Evolutionary conservation across 257 asterid genomes (phyloP).

Genomic region (Solanum pimpinellifolium): DNA sequence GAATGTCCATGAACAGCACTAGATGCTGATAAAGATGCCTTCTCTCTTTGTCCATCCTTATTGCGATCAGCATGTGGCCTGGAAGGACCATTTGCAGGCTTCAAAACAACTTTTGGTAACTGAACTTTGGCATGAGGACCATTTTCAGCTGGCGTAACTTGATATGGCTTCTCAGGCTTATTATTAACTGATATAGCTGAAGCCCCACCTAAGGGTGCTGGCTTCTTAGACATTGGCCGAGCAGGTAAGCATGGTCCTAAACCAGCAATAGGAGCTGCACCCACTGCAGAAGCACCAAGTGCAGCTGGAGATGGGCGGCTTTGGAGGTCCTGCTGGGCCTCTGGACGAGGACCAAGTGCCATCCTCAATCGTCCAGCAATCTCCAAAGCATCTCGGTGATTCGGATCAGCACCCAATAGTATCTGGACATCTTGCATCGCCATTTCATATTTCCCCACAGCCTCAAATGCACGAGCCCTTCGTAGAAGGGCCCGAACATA

Average conservation of each 20-base stretch:
- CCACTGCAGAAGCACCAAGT: conserved; percentile 94
- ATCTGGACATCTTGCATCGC: conserved; percentile 77
- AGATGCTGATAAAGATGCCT: conserved; percentile 1
- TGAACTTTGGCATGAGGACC: conserved; percentile 41
- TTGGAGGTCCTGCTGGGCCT: conserved; percentile 89
- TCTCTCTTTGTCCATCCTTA: conserved; percentile 34
- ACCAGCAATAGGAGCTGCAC: conserved; percentile 88
- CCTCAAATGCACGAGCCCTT: conserved; percentile 89
- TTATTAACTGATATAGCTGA: conserved; percentile 21
- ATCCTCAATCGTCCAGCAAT: conserved; percentile 61
- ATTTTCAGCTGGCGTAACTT: conserved; percentile 30
- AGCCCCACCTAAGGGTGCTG: conserved; percentile 14
- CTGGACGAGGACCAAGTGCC: conserved; percentile 60
- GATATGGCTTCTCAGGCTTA: conserved; percentile 44
- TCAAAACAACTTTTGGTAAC: conserved; percentile 59
- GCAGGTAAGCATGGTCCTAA: conserved; percentile 93
- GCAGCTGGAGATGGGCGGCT: conserved; percentile 99
- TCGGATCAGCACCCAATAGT: conserved; percentile 55
- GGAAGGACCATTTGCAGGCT: conserved; percentile 52
- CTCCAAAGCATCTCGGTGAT: conserved; percentile 61
- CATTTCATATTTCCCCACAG: conserved; percentile 64
- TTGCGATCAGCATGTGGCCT: conserved; percentile 17
- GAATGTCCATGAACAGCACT: conserved; percentile 8
- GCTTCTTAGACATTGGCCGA: conserved; percentile 63
- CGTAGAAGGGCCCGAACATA: conserved; percentile 62